A percentile compares a stretch with the other conserved stretches of the same genome.
These are phyloP conservation scores for Rubia balearica DNA, from an alignment of 305 asterid species.

Conservation along the genomic window DNA sequence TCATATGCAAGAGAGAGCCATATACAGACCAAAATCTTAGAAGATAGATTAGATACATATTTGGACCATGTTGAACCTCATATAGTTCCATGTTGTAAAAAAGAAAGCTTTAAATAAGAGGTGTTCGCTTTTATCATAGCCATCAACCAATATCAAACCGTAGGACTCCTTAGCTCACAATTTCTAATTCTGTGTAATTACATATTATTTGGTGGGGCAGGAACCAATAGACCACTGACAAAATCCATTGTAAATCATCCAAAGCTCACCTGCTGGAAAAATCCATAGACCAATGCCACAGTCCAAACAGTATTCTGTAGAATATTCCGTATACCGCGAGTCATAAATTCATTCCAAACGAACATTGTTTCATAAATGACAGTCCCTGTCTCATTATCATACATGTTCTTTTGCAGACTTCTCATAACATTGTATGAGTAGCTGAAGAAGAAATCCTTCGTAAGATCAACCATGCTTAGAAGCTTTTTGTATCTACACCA, in stretches of 20 bases:
- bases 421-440: constrained; percentile 95
- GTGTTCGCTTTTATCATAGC: neutral
- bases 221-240: neutral
- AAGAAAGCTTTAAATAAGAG: neutral
- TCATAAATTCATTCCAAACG: constrained; percentile 96
- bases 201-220: neutral
- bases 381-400: constrained; percentile 50
- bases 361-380: constrained; percentile 84
- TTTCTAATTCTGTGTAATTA: neutral
- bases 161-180: neutral
- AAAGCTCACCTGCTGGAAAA: constrained; percentile 79
- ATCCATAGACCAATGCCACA: constrained; percentile 91
- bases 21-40: neutral
- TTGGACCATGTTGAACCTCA: neutral
- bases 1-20: neutral
- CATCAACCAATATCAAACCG: neutral
- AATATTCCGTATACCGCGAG: constrained; percentile 72
- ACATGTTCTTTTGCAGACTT: constrained; percentile 85
- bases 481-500: constrained; percentile 82
- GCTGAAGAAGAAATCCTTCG: constrained; percentile 97
- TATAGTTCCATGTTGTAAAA: neutral
- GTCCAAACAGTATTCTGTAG: constrained; percentile 93
- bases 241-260: constrained; percentile 7
- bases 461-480: constrained; percentile 86
- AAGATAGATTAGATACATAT: neutral